Base-by-base conservation (phyloP, 129 eudicot species). In the carrot (Daucus carota) region DNA sequence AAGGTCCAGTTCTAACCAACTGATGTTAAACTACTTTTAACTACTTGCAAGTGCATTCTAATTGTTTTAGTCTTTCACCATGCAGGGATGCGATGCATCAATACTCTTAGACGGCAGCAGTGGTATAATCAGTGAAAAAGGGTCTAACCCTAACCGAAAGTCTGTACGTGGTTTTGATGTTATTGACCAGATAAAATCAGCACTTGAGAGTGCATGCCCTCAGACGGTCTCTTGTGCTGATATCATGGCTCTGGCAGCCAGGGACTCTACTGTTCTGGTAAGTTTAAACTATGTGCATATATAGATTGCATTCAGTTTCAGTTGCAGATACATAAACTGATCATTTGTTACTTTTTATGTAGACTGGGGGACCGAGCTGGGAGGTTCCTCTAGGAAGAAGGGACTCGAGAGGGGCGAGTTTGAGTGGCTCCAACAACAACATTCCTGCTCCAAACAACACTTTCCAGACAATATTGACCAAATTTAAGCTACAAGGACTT, bases 381-480 rank as follows among this genome's bases (percentile, higher is more conserved):
- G 74, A 70, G 48, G 74, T 70, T 41, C 74, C 74, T 4, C 41
- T 70, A n/a, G 74, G 74, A 40, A 70, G 74, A 70, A 70, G 74
- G 32, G 74, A 70, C 44, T 70, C 74, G 9, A 70, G 44, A 70
- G 74, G 48, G n/a, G 74, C 50, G 12, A 70, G 74, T n/a, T 40
- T 70, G 48, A 70, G 74, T 6, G 74, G 74, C 47, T 70, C 74
- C 41, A 70, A 70, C 74, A 40, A 70, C 74, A 70, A 70, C 16
- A 70, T 70, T 41, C 74, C 74, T 40, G 74, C 74, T 40, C 74
- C 74, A 70, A 70, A 70, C 74, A 70, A 70, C 74, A 70, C 74
- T 70, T 70, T 70, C 48, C 74, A 70, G 33, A 70, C 74, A 34
- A 70, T 70, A 11, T 50, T 70, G 1, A 70, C 74, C 13, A 70